phyloP scores from a whole-genome alignment of 176 grass and related monocot species.

The Lolium rigidum region DNA sequence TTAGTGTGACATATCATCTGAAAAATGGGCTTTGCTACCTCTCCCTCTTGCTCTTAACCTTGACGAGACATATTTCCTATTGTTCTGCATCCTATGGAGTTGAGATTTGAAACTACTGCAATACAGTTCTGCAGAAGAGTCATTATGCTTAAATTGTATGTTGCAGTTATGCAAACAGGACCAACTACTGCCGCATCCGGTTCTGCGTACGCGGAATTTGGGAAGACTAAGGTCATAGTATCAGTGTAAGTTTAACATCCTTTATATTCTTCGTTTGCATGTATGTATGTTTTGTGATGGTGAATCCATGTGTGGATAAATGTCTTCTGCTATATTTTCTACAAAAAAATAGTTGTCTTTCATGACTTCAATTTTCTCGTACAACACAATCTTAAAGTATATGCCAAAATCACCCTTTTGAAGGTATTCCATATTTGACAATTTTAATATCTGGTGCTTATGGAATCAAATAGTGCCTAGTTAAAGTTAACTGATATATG shows the following conservation, averaged over 20 bases:
- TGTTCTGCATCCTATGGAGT: slow-evolving; percentile 6
- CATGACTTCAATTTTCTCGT: no score
- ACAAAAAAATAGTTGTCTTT: no score
- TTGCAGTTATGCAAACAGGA: slow-evolving; percentile 82
- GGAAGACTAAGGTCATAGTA: slow-evolving; percentile 90
- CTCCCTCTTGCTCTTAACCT: not conserved
- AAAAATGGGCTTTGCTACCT: not conserved
- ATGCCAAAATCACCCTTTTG: not conserved
- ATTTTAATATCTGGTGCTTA: not conserved
- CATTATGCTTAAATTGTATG: not conserved
- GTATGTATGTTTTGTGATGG: slow-evolving; percentile 18
- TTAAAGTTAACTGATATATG: not conserved
- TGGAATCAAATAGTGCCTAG: not conserved
- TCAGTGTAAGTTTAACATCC: slow-evolving; percentile 75
- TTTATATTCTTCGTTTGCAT: not conserved
- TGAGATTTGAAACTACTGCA: not conserved
- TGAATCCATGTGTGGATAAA: no score
- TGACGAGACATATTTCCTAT: not conserved
- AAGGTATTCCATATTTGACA: not conserved
- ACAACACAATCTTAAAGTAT: not conserved
- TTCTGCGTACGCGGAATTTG: slow-evolving; percentile 94
- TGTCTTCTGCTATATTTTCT: no score
- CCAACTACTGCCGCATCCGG: slow-evolving; percentile 81
- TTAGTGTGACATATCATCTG: slow-evolving; percentile 3
- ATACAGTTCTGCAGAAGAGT: not conserved